Evolutionary conservation across 1,284 basidiomycete genomes (phyloP).

Genomic region (Microbotryum silenes-acaulis): DNA sequence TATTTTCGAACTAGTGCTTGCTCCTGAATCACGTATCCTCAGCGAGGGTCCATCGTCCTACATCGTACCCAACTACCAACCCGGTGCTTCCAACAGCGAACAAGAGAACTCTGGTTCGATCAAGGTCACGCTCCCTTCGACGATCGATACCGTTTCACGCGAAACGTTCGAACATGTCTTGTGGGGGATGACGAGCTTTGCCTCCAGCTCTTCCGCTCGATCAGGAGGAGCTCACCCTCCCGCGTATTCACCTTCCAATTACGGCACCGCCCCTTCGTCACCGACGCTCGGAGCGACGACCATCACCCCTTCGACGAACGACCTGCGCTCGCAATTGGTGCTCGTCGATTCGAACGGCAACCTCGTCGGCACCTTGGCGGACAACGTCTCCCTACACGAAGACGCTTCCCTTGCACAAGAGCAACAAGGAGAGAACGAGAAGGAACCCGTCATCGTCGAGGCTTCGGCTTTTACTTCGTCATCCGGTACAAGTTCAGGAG

Average conservation of each 20-base stretch:
- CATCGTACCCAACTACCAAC: conserved; percentile 14
- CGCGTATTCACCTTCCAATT: not conserved
- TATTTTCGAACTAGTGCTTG: conserved; percentile 15
- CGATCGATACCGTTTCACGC: conserved; percentile 2
- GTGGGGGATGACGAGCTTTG: not conserved
- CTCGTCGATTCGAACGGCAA: conserved; percentile 1
- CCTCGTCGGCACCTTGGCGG: not conserved
- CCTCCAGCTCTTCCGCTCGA: not conserved
- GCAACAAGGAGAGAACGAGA: conserved; percentile 4
- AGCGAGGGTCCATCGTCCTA: conserved; percentile 8
- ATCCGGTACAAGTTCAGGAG: not conserved
- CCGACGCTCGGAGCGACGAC: conserved; percentile 8
- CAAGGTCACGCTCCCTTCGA: conserved; percentile 7
- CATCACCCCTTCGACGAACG: conserved; percentile 6
- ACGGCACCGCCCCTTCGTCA: conserved; percentile 15
- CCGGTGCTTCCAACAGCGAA: not conserved
- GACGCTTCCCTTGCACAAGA: not conserved
- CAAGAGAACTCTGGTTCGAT: conserved; percentile 1
- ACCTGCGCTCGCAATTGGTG: not conserved
- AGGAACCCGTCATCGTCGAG: conserved; percentile 24
- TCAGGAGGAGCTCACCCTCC: not conserved
- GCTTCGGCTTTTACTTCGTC: not conserved
- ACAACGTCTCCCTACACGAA: not conserved
- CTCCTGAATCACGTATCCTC: not conserved
- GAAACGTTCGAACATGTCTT: conserved; percentile 22